Percentiles rank a stretch among this genome's conserved stretches.
These are phyloP conservation scores for Cubamyces sp. DNA, from an alignment of 768 basidiomycete species.

Conservation along the genomic window DNA sequence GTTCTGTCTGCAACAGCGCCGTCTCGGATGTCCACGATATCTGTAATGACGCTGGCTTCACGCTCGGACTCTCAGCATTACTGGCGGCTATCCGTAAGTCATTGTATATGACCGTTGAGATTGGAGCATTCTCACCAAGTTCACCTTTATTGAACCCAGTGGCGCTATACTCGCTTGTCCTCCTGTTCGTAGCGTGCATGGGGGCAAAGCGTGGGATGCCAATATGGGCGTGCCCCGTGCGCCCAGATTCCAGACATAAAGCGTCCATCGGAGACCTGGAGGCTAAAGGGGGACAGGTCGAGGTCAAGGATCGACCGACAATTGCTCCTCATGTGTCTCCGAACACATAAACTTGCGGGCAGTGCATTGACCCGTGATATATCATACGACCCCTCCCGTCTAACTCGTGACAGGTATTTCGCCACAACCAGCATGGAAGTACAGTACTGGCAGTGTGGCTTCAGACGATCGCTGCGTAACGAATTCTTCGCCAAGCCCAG, in stretches of 20 bases:
- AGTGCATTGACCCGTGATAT: too few relatives aligned
- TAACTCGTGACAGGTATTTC: too few relatives aligned
- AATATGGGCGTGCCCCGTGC: conserved; percentile 3
- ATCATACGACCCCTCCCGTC: too few relatives aligned
- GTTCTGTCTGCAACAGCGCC: neutral
- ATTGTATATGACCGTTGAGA: neutral
- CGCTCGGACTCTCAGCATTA: neutral
- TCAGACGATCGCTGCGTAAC: too few relatives aligned
- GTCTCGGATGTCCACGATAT: neutral
- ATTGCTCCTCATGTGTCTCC: too few relatives aligned
- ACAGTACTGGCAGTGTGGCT: too few relatives aligned
- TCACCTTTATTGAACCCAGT: neutral
- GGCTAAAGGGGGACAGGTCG: neutral
- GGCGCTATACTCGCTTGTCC: neutral
- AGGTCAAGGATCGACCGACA: too few relatives aligned
- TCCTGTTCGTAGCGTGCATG: neutral
- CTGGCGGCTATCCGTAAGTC: neutral
- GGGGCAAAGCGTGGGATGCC: neutral
- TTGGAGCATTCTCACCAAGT: neutral
- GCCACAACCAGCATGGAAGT: too few relatives aligned
- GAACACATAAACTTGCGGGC: too few relatives aligned
- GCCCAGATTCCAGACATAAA: neutral
- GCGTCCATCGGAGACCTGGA: neutral
- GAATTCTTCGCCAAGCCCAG: too few relatives aligned
- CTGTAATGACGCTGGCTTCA: neutral